Base-by-base conservation (phyloP, 148 eudicot genomes). In the Silene conica region DNA sequence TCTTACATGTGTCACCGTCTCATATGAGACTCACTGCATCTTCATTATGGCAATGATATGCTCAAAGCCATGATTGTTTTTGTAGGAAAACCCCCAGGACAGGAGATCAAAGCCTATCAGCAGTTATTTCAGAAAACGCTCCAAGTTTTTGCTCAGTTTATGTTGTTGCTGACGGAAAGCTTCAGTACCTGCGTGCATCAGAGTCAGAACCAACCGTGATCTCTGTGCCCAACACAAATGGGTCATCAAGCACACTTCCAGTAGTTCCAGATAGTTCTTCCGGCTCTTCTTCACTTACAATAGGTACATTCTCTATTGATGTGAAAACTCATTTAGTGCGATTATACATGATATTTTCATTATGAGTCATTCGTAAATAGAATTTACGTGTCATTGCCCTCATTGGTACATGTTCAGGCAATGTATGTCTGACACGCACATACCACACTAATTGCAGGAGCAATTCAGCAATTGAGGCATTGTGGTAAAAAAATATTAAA, bases 61-160 rank as follows among this genome's bases (percentile, higher is more conserved):
- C 59, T 45, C 73, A 21, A 25, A 12, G 45, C 18, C 45, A 58
- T 46, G 19, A 56, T 15, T 58, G 63, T n/a, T 48, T 62, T 26
- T 79, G 87, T 43, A 84, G 86, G 79, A 86, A 76, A 70, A 26
- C 52, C 38, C 14, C 41, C 72, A 69, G 14, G 72, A 4, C 62
- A 67, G 25, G 67, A 84, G 87, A 85, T 22, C 80, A 59, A 58
- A 77, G 67, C 13, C 48, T 92, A 65, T 90, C 98, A 59, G 69
- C 91, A 19, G 75, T 65, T 58, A 85, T 94, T 52, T 79, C 96
- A 58, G 89, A 87, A 76, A 75, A 48, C 48, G 81, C 85, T 65
- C 96, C 98, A 45, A 74, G 79, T 55, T 89, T 87, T 80, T 94
- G 98, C 80, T 89, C 96, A 10, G 89, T 94, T 12, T 94, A 91